Evolutionary conservation across 2,329 filamentous ascomycete species (phyloP).

Genomic region (Paraconiothyrium brasiliense): DNA sequence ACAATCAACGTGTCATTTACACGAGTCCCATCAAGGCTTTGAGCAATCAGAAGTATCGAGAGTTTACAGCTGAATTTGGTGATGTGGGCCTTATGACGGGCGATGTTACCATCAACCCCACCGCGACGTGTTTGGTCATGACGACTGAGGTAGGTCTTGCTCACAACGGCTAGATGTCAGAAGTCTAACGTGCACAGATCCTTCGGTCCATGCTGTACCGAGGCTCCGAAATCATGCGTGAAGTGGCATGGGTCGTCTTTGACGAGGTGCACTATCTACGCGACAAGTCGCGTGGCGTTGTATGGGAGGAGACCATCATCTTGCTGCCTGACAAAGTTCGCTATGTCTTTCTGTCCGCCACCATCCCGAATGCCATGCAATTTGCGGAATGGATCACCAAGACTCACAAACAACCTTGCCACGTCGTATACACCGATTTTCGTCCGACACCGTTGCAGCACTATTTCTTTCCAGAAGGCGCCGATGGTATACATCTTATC

Average conservation of each 20-base stretch:
- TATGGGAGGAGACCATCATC: slow-evolving; percentile 99
- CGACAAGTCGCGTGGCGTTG: slow-evolving; percentile 91
- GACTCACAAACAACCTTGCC: slow-evolving; percentile 95
- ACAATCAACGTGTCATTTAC: slow-evolving; percentile 98
- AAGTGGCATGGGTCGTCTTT: slow-evolving; percentile 98
- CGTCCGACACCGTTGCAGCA: slow-evolving; percentile 95
- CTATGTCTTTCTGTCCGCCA: slow-evolving; percentile 97
- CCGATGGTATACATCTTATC: slow-evolving; percentile 90
- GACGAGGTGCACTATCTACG: slow-evolving; percentile 99
- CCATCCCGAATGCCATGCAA: slow-evolving; percentile 98
- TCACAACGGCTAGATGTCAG: neutral
- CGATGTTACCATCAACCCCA: slow-evolving; percentile 99
- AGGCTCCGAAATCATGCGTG: slow-evolving; percentile 98
- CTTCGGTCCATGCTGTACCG: slow-evolving; percentile 97
- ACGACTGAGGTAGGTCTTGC: slow-evolving; percentile 75
- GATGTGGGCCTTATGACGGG: slow-evolving; percentile 98
- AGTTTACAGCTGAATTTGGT: slow-evolving; percentile 94
- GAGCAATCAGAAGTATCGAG: slow-evolving; percentile 98
- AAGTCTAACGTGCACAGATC: slow-evolving; percentile 67
- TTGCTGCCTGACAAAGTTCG: slow-evolving; percentile 97
- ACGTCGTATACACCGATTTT: slow-evolving; percentile 99
- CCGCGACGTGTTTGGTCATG: slow-evolving; percentile 97
- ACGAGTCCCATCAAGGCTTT: slow-evolving; percentile 98
- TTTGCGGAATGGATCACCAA: slow-evolving; percentile 99
- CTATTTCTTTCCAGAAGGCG: slow-evolving; percentile 95